These are phyloP conservation scores for Rhizopogon salebrosus DNA, from an alignment of 768 basidiomycete species.

Conservation along the genomic window DNA sequence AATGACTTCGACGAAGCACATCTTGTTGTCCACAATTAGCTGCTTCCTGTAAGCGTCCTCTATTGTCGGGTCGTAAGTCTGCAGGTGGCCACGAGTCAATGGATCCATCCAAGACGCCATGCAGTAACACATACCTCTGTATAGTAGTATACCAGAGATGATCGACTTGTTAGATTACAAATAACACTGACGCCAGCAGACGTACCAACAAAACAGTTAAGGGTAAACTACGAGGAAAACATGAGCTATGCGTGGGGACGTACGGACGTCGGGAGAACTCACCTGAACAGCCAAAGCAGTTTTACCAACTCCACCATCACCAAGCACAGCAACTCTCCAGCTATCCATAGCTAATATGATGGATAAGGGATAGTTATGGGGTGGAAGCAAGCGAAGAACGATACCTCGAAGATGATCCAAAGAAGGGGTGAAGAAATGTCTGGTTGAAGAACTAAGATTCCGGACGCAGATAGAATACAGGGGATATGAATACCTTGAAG, in stretches of 20 bases:
- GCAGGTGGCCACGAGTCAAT: constrained; percentile 8
- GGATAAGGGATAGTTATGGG: constrained; percentile 2
- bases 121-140: constrained; percentile 46
- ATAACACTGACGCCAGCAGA: constrained; percentile 9
- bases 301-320: constrained; percentile 97
- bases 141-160: constrained; percentile 7
- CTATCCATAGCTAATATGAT: constrained; percentile 66
- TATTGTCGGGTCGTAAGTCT: constrained; percentile 99
- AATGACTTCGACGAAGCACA: constrained; percentile 95
- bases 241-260: constrained; percentile 8
- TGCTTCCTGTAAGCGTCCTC: constrained; percentile 97
- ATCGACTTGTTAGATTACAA: constrained; percentile 9
- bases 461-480: not conserved
- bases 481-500: constrained; percentile 4
- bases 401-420: constrained; percentile 20
- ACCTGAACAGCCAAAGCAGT: constrained; percentile 95
- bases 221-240: constrained; percentile 64
- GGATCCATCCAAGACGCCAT: constrained; percentile 5
- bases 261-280: constrained; percentile 19
- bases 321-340: constrained; percentile 93
- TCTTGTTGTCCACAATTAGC: constrained; percentile 88
- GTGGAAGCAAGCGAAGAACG: constrained; percentile 14
- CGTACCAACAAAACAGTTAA: constrained; percentile 94
- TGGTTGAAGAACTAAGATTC: constrained; percentile 9
- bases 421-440: constrained; percentile 21